phyloP scores from a whole-genome alignment of 2,329 filamentous ascomycete genomes.

The Colletotrichum sp. region DNA sequence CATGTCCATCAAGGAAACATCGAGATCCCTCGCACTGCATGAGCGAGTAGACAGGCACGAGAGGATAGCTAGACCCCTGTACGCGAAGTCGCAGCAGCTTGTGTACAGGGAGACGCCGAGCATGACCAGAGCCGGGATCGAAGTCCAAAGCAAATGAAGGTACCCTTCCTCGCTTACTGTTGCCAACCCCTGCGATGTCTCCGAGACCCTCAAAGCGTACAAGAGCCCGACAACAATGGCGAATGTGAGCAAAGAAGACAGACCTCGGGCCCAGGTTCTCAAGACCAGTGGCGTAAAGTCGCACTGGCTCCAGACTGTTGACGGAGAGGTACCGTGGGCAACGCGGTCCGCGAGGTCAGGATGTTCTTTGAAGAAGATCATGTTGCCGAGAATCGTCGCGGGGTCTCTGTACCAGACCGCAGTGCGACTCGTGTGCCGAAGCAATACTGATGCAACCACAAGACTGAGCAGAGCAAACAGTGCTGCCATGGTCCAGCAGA shows the following conservation, averaged over 20 bases:
- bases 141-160: not conserved
- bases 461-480: not conserved
- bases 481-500: not conserved
- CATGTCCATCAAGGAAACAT: not conserved
- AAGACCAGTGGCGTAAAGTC: not conserved
- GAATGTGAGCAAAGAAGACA: not conserved
- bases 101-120: not conserved
- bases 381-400: not conserved
- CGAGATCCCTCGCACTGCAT: not conserved
- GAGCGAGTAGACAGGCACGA: not conserved
- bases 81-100: not conserved
- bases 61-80: not conserved
- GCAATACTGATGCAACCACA: not conserved
- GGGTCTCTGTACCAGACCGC: not conserved
- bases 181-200: not conserved
- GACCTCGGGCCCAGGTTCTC: not conserved
- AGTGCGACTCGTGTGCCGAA: not conserved
- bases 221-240: not conserved
- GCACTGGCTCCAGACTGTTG: not conserved
- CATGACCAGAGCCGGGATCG: not conserved
- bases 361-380: not conserved
- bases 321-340: rapidly evolving
- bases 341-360: not conserved
- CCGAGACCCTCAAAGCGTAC: not conserved
- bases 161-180: not conserved